These are phyloP conservation scores for Colletotrichum sp. DNA, from an alignment of 2,329 filamentous ascomycete genomes.

Conservation along the genomic window DNA sequence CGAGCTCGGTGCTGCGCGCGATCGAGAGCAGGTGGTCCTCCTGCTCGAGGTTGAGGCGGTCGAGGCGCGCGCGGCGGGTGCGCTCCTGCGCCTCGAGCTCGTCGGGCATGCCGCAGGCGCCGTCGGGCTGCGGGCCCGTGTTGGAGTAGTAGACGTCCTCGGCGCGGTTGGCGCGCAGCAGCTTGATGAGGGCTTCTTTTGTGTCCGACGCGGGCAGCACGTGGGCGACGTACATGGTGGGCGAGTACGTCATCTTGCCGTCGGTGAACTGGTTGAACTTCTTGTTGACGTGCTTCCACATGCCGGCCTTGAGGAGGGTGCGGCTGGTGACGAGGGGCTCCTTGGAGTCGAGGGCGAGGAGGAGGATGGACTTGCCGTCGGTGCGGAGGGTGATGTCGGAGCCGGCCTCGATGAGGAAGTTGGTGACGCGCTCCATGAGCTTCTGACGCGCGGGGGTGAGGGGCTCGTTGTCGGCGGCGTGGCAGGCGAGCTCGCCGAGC, in stretches of 20 bases:
- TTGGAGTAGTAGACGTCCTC: conserved; percentile 60
- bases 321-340: conserved; percentile 61
- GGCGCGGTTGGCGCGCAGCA: conserved; percentile 58
- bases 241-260: conserved; percentile 63
- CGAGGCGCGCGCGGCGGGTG: conserved; percentile 50
- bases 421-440: conserved; percentile 61
- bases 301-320: conserved; percentile 64
- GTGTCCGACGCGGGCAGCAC: conserved; percentile 44
- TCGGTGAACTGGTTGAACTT: conserved; percentile 60
- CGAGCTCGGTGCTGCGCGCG: conserved; percentile 55
- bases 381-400: conserved; percentile 61
- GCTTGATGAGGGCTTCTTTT: conserved; percentile 46
- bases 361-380: conserved; percentile 62
- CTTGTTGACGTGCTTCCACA: conserved; percentile 70
- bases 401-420: conserved; percentile 59
- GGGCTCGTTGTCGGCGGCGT: conserved; percentile 51
- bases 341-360: conserved; percentile 63
- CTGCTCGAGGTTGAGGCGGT: conserved; percentile 48
- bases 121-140: conserved; percentile 57
- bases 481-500: conserved; percentile 67
- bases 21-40: conserved; percentile 55
- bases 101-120: conserved; percentile 55
- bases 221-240: conserved; percentile 65
- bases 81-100: conserved; percentile 56
- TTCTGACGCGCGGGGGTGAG: conserved; percentile 54